These are phyloP conservation scores for Podila epigama DNA, from an alignment of 192 early-diverging fungal genomes.

Conservation along the genomic window DNA sequence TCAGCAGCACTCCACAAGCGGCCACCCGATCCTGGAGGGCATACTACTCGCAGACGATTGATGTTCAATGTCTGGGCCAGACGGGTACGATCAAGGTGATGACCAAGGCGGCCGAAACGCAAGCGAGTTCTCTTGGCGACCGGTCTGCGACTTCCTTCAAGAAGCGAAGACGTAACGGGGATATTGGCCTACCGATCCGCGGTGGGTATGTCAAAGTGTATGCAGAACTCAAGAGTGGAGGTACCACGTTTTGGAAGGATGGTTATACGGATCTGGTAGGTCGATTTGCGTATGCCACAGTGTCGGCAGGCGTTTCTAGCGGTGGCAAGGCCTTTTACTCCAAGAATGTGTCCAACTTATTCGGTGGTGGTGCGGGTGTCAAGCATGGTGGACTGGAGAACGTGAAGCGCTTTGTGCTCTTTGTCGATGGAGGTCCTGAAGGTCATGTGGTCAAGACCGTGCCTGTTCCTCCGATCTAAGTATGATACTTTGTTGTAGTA, in stretches of 20 bases:
- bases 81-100: conserved; percentile 50
- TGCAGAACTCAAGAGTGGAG: conserved; percentile 30
- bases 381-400: conserved; percentile 1
- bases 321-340: too few relatives aligned
- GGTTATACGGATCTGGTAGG: conserved; percentile 59
- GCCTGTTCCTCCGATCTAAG: conserved; percentile 23
- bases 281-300: conserved; percentile 55
- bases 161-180: neutral
- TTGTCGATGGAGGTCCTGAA: conserved; percentile 42
- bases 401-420: conserved; percentile 32
- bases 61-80: conserved; percentile 47
- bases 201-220: conserved; percentile 62
- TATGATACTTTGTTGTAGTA: neutral
- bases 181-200: conserved; percentile 26
- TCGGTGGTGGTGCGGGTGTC: too few relatives aligned
- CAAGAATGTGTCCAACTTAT: too few relatives aligned
- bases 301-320: conserved; percentile 31
- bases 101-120: conserved; percentile 1
- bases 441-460: conserved; percentile 43
- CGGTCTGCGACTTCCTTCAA: neutral
- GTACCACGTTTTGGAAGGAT: conserved; percentile 59
- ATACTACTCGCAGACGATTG: conserved; percentile 51
- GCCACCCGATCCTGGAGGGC: conserved; percentile 43
- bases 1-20: conserved; percentile 16
- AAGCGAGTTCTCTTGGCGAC: neutral